phyloP scores from a whole-genome alignment of 495 filamentous ascomycete genomes.

The Copromyces sp. region DNA sequence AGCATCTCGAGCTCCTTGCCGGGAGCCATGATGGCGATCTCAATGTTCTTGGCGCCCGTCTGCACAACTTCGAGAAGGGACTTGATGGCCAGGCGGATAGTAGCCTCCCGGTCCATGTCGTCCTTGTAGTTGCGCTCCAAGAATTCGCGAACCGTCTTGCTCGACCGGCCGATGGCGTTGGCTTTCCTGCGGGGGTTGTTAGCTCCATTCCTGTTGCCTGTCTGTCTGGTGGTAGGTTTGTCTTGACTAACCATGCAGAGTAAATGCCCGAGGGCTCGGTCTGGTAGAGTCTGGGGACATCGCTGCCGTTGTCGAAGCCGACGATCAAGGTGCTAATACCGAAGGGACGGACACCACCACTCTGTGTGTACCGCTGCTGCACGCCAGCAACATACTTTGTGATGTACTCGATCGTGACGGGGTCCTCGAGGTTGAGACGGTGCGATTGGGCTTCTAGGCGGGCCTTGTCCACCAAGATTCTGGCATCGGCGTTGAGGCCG shows the following conservation, averaged over 20 bases:
- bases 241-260: conserved; percentile 71
- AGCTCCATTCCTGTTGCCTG: neutral
- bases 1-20: conserved; percentile 89
- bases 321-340: conserved; percentile 96
- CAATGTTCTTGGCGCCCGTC: conserved; percentile 98
- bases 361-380: conserved; percentile 97
- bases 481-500: conserved; percentile 91
- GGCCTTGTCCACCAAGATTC: conserved; percentile 95
- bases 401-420: conserved; percentile 96
- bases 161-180: conserved; percentile 94
- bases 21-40: conserved; percentile 98
- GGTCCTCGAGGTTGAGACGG: conserved; percentile 95
- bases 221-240: neutral
- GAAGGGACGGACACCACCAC: conserved; percentile 92
- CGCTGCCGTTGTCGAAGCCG: conserved; percentile 88
- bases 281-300: conserved; percentile 81
- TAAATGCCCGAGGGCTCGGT: conserved; percentile 98
- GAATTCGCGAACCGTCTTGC: conserved; percentile 97
- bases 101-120: conserved; percentile 90
- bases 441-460: conserved; percentile 94
- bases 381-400: conserved; percentile 97
- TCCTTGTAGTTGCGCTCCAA: conserved; percentile 96
- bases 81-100: conserved; percentile 96
- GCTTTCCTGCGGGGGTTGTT: conserved; percentile 64
- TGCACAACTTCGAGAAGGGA: conserved; percentile 96